Conservation (phyloP, 306 rosid genomes). For the Quercus agrifolia region DNA sequence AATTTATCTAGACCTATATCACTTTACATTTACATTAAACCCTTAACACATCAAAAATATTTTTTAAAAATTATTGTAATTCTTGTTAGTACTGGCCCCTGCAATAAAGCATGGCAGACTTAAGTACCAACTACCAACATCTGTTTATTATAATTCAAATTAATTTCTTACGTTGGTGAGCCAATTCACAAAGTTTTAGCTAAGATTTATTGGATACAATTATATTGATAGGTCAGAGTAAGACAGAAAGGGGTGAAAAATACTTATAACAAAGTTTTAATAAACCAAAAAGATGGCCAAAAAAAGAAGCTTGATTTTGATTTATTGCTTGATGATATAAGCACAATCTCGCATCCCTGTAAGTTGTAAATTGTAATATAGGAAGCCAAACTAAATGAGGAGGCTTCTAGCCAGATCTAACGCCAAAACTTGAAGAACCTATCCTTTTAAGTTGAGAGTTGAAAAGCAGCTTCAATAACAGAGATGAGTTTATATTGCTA, state of each 20-base stretch:
- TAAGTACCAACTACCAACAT: too few species aligned
- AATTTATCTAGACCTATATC: too few species aligned
- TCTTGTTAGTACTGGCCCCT: too few species aligned
- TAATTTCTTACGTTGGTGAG: neutral
- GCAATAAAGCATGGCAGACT: too few species aligned
- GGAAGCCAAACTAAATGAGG: neutral
- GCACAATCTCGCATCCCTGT: neutral
- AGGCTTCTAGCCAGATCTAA: conserved; percentile 3
- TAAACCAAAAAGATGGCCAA: neutral
- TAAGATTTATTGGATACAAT: neutral
- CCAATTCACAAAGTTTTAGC: neutral
- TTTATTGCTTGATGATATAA: neutral
- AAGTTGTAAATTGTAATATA: neutral
- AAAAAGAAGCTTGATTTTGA: neutral
- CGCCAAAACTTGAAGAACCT: neutral
- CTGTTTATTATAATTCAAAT: neutral
- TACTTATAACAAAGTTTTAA: neutral
- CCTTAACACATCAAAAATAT: too few species aligned
- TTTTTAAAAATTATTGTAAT: too few species aligned
- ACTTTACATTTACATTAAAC: too few species aligned
- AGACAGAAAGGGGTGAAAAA: neutral
- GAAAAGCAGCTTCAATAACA: neutral
- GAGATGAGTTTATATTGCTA: conserved; percentile 18
- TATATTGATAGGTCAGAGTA: neutral
- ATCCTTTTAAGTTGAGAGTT: neutral